Evolutionary conservation across 2,329 filamentous ascomycete genomes (phyloP), one percentile per base, ranked within the genome.

Genomic region (Clonostachys rosea): DNA sequence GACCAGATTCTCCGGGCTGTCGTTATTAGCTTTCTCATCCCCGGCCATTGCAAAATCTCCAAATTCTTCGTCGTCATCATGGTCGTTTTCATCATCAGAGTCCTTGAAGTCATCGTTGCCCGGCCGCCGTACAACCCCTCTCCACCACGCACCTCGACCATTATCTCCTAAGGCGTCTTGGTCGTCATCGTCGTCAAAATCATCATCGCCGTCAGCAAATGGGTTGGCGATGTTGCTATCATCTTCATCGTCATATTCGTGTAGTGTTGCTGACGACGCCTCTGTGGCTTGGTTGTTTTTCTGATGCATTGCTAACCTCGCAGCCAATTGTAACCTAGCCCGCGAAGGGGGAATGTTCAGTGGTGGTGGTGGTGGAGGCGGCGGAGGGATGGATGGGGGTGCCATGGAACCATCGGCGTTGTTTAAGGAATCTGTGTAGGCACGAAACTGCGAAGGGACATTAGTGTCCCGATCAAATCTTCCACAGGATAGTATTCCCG

Each of bases 301-400:
- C 55, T 84, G 81, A 54, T 89, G 87, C 67, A 87, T 81, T 3
- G 89, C 81, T 59, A 97, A 76, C 12, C 91, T 83, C 12, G 89
- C 88, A n/a, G 91, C 91, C n/a, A 97, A 79, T 65, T 95, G 90
- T 47, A 90, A 78, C 44, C 92, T 83, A 8, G 92, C 92, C 45
- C 92, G 83, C 8, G 90, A 95, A 3, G 92, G 91, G 1, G 88
- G 85, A 35, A 92, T 84, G 63, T 92, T 94, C 59, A 96, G 74
- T 12, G 91, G 89, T 34, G 88, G 85, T 18, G 83, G 87, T n/a
- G 86, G 86, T 1, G 81, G 78, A 3, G 76, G 78, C 4, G 81
- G 80, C 7, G 80, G 78, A 4, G 67, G 78, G 43, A 82, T 76
- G 12, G 79, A 81, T 3, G 78, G 81, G 42, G 78, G 80, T 48